Percentiles rank a stretch among this genome's conserved stretches.
phyloP scores from a whole-genome alignment of 371 early-diverging fungal species.

The Syncephalastrum monosporum region DNA sequence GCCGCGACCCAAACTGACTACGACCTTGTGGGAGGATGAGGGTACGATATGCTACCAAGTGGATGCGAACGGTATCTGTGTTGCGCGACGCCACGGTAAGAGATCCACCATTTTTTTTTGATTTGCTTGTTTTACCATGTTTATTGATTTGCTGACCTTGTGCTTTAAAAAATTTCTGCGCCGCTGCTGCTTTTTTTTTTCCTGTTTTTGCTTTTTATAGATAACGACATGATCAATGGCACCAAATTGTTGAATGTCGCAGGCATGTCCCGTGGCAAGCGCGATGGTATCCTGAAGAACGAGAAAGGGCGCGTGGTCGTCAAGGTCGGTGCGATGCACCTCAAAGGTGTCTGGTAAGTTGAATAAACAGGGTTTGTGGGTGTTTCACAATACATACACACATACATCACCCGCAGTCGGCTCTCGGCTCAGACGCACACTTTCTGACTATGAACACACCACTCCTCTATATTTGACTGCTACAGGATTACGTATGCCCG shows the following conservation, averaged over 20 bases:
- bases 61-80: slow-evolving; percentile 75
- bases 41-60: slow-evolving; percentile 78
- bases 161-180: too few species aligned
- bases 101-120: neutral
- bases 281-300: slow-evolving; percentile 84
- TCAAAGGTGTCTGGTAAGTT: slow-evolving; percentile 84
- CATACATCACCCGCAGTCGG: neutral
- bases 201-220: slow-evolving; percentile 24
- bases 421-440: neutral
- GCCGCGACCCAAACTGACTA: slow-evolving; percentile 62
- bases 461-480: neutral
- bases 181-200: neutral
- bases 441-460: too few species aligned
- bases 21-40: slow-evolving; percentile 85
- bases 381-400: neutral
- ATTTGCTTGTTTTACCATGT: slow-evolving; percentile 3
- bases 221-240: slow-evolving; percentile 84
- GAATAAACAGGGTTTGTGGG: neutral
- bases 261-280: slow-evolving; percentile 85
- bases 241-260: slow-evolving; percentile 84
- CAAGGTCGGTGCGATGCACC: slow-evolving; percentile 86
- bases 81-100: slow-evolving; percentile 75
- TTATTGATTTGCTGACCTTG: slow-evolving; percentile 1
- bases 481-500: slow-evolving; percentile 69
- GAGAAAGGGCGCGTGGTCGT: slow-evolving; percentile 83